Base-by-base conservation (phyloP, 192 early-diverging fungal species). In the Linnemannia elongata region DNA sequence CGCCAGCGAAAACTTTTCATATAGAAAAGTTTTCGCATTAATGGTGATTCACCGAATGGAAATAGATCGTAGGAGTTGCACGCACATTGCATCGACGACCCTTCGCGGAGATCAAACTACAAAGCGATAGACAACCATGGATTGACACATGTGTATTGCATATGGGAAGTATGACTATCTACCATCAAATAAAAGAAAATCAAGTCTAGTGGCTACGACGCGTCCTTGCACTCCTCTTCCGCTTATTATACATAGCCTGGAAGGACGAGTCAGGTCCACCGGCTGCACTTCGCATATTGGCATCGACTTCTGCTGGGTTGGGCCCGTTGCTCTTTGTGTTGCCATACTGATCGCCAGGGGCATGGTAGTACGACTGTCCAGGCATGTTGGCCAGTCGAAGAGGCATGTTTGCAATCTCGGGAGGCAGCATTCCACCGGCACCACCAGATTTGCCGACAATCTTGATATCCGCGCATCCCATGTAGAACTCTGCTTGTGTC, bases 401-500 rank as follows among this genome's bases (percentile, higher is more conserved):
- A 35, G 78, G 69, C 6, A 47, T 66, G 44, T 70, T 80, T 8
- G 75, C 71, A 27, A 81, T 68, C 41, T 80, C 79, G 2, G 79
- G 39, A 1, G 93, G 91, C 73, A 90, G 88, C 54, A 83, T 77
- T 0, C 81, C 82, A 6, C 47, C 70, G 1, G 81, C 68, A 24
- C 55, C 27, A 13, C 49, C 60, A 66, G 30, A 66, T 3, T 86
- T 80, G 22, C 92, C 91, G 6, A 81, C 74, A 79, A 95, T 92
- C 63, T 91, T 90, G 44, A 96, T 89, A 85, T 95, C 94, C n/a
- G 93, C 94, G 77, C 94, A 95, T 77, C 93, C 92, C 92, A 92
- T 94, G 87, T 96, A 96, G 78, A 91, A 95, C 88, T 96, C 95
- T 52, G 84, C 69, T 60, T 92, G 91, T 82, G 93, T 93, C 4